Evolutionary conservation across 352 stramenopile species (phyloP).

Genomic region (Globisporangium mamillatum): DNA sequence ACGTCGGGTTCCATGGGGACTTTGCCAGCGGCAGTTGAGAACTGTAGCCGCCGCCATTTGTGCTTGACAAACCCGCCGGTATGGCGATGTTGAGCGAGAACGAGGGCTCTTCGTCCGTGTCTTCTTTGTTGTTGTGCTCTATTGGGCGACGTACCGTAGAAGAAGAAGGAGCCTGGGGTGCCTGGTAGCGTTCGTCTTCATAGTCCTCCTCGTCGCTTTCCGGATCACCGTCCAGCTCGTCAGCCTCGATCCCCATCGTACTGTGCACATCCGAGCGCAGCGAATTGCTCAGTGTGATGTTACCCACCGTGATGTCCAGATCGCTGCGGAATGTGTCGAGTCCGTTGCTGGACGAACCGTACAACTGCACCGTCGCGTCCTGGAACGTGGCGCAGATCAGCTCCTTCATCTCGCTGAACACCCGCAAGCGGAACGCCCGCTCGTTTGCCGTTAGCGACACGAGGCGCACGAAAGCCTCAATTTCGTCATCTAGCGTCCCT

Average conservation of each 20-base stretch:
- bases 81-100: conserved; percentile 69
- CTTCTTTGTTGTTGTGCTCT: background rate
- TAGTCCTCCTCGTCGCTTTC: conserved; percentile 17
- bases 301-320: conserved; percentile 68
- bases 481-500: conserved; percentile 34
- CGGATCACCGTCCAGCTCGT: conserved; percentile 8
- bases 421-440: conserved; percentile 27
- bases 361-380: conserved; percentile 48
- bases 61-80: conserved; percentile 16
- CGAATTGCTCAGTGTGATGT: conserved; percentile 32
- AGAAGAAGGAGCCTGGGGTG: background rate
- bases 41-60: background rate
- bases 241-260: background rate
- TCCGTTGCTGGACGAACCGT: conserved; percentile 67
- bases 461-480: conserved; percentile 40
- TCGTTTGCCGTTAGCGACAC: conserved; percentile 48
- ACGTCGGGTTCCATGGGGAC: conserved; percentile 71
- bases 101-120: conserved; percentile 35
- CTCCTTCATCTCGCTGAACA: conserved; percentile 45
- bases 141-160: background rate
- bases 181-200: conserved; percentile 12
- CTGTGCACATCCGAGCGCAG: conserved; percentile 16
- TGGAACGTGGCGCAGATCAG: conserved; percentile 44
- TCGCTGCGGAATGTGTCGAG: conserved; percentile 77
- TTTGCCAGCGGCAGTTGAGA: conserved; percentile 18